Base-by-base conservation (phyloP, 73 alveolate genomes). In the Paramecium sexaurelia region DNA sequence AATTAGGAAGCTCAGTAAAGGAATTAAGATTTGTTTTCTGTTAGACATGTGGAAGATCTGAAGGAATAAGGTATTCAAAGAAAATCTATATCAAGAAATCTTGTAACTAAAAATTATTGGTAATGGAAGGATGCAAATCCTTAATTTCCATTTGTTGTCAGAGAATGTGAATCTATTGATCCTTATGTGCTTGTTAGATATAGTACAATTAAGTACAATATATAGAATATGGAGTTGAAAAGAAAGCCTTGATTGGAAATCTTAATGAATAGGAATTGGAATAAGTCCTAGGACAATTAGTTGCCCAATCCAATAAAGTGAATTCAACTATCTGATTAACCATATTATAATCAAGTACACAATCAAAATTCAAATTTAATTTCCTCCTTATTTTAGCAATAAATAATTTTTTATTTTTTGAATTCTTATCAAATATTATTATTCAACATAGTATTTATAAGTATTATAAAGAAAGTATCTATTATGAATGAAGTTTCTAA, bases 141-240 rank as follows among this genome's bases (percentile, higher is more conserved):
- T 36, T 85, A 94, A 22, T 93, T 95, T 75, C 97, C 98, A 37
- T 96, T 96, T 86, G 92, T 96, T 27, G 99, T 96, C 17, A 93
- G 99, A 92, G 99, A 96, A 73, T 95, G 98, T 73, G 96, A 95
- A 78, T 92, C 94, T 35, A 97, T 97, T 75, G 93, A 95, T 27
- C 98, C 98, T 15, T 94, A 94, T 43, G 92, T 96, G 17, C 92
- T 94, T 83, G 96, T 96, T 8, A 73, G 99, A 94, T 96, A 96
- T 67, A 95, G 83, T 61, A 61, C 7, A 11, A 32, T 61, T 61
- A 26, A 3, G 43, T 10, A 1, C 7, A 9, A 61, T 61, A 61
- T 32, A 4, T 51, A 61, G 83, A 95, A 68, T 96, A 78, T 90
- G 99, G 99, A 3, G 99, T 96, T 43, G 99, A 95, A 75, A 96